Conservation (phyloP, 2,329 filamentous ascomycete species). For the Colletotrichum destructivum region DNA sequence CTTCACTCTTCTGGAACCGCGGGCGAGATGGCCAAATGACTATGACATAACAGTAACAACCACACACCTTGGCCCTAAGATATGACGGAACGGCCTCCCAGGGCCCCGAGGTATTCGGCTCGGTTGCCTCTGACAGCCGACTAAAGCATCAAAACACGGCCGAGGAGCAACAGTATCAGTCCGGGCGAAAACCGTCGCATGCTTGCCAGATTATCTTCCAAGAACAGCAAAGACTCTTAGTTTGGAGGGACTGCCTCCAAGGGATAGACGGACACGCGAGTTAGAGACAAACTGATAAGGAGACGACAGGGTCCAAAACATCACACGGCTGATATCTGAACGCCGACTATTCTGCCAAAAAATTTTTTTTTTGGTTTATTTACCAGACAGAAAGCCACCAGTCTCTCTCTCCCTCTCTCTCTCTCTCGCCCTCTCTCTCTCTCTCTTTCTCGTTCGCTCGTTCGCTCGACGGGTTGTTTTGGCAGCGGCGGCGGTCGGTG, state of each 20-base stretch:
- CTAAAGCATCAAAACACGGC: constrained; percentile 17
- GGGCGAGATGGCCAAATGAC: constrained; percentile 1
- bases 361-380: background rate
- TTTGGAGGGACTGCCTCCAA: constrained; percentile 3
- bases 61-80: constrained; percentile 12
- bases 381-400: constrained; percentile 13
- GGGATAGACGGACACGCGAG: constrained; percentile 25
- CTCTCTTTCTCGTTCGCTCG: background rate
- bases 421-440: too few species aligned
- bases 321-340: constrained; percentile 25
- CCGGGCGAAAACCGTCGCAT: background rate
- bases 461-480: constrained; percentile 23
- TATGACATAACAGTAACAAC: constrained; percentile 24
- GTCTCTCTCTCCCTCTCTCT: too few species aligned
- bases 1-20: background rate
- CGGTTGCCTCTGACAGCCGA: constrained; percentile 28
- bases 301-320: constrained; percentile 28
- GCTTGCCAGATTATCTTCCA: background rate
- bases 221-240: background rate
- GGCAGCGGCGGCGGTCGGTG: constrained; percentile 15
- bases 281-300: constrained; percentile 37
- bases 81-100: background rate
- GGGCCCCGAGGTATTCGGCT: background rate
- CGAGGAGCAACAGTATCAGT: background rate
- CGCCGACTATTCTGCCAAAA: constrained; percentile 10